A percentile compares a stretch with the other conserved stretches of the same genome.
Conservation (phyloP, 2,329 filamentous ascomycete genomes). For the Cladophialophora chaetospira region DNA sequence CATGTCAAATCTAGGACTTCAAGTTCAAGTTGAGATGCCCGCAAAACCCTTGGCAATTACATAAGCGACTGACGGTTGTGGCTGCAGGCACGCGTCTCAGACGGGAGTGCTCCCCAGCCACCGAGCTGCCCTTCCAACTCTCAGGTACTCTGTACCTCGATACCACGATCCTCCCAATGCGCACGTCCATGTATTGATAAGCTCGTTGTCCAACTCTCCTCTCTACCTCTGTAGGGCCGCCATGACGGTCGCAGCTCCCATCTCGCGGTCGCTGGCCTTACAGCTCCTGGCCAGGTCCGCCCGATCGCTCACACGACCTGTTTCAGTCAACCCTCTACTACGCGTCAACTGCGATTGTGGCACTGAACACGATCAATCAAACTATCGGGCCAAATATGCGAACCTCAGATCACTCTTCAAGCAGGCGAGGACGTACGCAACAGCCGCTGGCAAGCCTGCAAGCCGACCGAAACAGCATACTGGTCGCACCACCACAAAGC, state of each 20-base stretch:
- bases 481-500: conserved; percentile 35
- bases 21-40: not conserved
- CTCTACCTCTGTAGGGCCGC: conserved; percentile 12
- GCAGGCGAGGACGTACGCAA: conserved; percentile 36
- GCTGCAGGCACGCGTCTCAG: conserved; percentile 4
- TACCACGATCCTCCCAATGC: conserved; percentile 20
- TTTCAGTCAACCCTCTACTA: conserved; percentile 23
- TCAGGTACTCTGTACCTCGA: not conserved
- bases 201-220: conserved; percentile 1
- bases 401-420: conserved; percentile 31
- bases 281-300: conserved; percentile 25
- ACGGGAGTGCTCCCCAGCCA: conserved; percentile 20
- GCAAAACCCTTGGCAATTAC: not conserved
- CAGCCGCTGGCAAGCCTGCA: conserved; percentile 33
- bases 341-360: conserved; percentile 29
- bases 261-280: conserved; percentile 26
- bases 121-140: not conserved
- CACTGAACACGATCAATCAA: conserved; percentile 26
- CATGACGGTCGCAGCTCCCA: conserved; percentile 28
- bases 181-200: conserved; percentile 15
- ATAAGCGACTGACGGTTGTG: not conserved
- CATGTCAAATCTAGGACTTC: not conserved
- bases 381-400: not conserved
- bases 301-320: conserved; percentile 32
- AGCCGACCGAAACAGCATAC: conserved; percentile 38